Evolutionary conservation across 139 green algal genomes (phyloP), one percentile per base, ranked within the genome.

Genomic region (Limnomonas spitsbergensis): DNA sequence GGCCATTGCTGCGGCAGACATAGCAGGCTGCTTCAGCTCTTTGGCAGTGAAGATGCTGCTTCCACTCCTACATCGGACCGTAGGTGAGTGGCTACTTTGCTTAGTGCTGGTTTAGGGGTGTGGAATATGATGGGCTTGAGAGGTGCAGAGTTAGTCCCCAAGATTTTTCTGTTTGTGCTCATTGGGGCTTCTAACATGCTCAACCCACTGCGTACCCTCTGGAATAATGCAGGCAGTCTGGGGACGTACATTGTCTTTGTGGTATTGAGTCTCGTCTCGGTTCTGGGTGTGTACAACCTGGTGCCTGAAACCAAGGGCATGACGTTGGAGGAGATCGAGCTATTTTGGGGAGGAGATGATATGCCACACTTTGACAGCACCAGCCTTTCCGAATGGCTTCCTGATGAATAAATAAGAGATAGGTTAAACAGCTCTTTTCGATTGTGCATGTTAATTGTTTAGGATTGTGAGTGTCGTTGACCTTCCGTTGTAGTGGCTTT

Each of bases 311-410:
- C 68, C 9, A 74, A 74, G 68, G 68, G 68, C 20, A 74, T 39
- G 68, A 74, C 68, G 35, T 32, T 74, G 35, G 68, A 74, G 68
- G 68, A 74, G 68, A 74, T 74, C 35, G 68, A 74, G 36, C 14
- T 74, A 32, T 42, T 47, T 7, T 74, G 68, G 68, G 68, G 68
- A 29, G 68, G 68, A 4, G 68, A 74, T 9, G 29, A 32, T 32
- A 42, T 74, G 68, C 68, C 68, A 9, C 42, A 34, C 56, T 74
- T 40, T 7, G 68, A 74, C 29, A 74, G 29, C 14, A 6, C 36
- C 4, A 53, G 35, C 14, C 36, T 74, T 3, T 47, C 20, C 35
- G 68, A 74, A 29, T 74, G 68, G 68, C 68, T 74, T 14, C 68
- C 61, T n/a, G n/a, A n/a, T n/a, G n/a, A n/a, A n/a, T n/a, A n/a